Percentiles rank a stretch among this genome's conserved stretches.
phyloP scores from a whole-genome alignment of 139 green algal species.

The Pseudopediastrum boryanum region DNA sequence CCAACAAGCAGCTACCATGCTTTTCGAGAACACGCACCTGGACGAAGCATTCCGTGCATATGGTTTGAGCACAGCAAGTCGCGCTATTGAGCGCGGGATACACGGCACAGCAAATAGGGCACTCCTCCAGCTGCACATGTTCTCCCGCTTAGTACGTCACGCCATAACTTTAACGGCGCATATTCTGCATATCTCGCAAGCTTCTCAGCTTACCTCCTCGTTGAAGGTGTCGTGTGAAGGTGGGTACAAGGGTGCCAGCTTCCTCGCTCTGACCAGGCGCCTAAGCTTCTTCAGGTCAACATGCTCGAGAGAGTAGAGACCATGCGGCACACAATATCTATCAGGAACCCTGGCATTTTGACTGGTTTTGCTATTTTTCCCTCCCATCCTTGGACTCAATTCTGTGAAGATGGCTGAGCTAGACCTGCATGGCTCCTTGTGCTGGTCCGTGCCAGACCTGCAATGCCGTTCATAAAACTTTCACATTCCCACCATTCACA shows the following conservation, averaged over 20 bases:
- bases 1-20: background rate
- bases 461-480: background rate
- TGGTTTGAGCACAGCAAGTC: constrained; percentile 57
- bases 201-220: background rate
- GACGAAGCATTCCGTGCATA: constrained; percentile 75
- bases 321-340: background rate
- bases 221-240: background rate
- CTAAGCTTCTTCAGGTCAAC: constrained; percentile 42
- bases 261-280: background rate
- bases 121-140: constrained; percentile 54
- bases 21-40: constrained; percentile 39
- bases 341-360: background rate
- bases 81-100: constrained; percentile 68
- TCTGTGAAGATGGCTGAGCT: constrained; percentile 21
- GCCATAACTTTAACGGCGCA: background rate
- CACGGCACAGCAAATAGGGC: constrained; percentile 69
- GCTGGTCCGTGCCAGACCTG: constrained; percentile 12
- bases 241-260: background rate
- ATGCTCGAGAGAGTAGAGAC: constrained; percentile 19
- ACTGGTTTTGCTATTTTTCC: constrained; percentile 1
- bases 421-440: too few species aligned
- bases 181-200: background rate
- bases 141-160: background rate
- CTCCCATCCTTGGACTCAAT: background rate
- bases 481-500: background rate